Percentiles rank a stretch among this genome's conserved stretches.
Conservation (phyloP, 2,329 filamentous ascomycete genomes). For the Penicillium sp. region DNA sequence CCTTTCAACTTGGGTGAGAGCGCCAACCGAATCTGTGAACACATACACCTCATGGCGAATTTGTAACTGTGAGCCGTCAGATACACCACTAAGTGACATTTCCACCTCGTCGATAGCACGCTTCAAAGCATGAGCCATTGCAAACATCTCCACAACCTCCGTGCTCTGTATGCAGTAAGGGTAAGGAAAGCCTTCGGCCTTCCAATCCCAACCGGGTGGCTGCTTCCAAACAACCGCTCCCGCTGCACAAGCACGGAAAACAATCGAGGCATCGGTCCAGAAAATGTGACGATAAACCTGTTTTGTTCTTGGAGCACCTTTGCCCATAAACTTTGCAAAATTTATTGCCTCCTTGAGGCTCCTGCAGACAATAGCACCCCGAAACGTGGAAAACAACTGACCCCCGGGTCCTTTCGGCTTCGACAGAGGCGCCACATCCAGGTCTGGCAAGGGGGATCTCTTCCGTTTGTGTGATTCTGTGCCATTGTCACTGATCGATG, state of each 20-base stretch:
- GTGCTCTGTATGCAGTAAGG: not conserved
- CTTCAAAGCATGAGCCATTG: not conserved
- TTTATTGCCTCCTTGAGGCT: not conserved
- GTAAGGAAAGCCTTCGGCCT: not conserved
- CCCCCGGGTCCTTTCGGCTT: too few relatives aligned
- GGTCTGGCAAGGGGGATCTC: not conserved
- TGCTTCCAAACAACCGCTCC: conserved; percentile 2
- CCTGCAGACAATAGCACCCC: not conserved
- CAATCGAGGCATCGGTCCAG: conserved; percentile 3
- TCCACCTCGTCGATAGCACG: not conserved
- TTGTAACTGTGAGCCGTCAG: not conserved
- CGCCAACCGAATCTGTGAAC: not conserved
- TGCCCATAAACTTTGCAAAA: not conserved
- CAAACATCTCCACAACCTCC: conserved; percentile 1
- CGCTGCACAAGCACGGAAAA: not conserved
- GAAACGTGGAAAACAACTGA: not conserved
- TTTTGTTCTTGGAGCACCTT: not conserved
- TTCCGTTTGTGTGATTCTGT: not conserved
- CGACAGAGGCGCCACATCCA: not conserved
- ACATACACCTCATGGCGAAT: not conserved
- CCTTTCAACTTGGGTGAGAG: not conserved
- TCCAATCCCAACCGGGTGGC: not conserved
- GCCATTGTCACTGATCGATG: too few relatives aligned
- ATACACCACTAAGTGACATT: not conserved
- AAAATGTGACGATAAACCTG: not conserved